Base-by-base conservation (phyloP, 257 asterid species). In the Mitragyna speciosa region DNA sequence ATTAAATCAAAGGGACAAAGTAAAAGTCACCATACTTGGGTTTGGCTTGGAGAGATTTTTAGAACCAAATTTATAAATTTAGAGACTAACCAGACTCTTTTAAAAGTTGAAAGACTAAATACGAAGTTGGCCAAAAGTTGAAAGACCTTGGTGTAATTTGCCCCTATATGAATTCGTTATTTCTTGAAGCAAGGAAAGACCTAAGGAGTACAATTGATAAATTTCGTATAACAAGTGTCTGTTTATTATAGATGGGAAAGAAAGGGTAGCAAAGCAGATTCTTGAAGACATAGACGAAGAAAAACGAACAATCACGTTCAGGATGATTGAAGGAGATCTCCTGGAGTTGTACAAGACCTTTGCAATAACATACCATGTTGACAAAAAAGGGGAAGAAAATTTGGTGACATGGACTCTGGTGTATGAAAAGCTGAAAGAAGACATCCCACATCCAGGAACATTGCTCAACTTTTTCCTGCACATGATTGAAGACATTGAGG, bases 301-400 rank as follows among this genome's bases (percentile, higher is more conserved):
- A 67, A 87, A 89, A 24, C 85, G 84, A 75, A 81, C 89, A 28
- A 70, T 86, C 66, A 81, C 76, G 8, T 82, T 73, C 80, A 87
- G 80, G 77, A 74, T 85, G 73, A 72, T 85, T 9, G 89, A 81
- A 78, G 93, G 93, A 52, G 90, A 87, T 80, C 72, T 86, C 4
- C 7, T 87, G 88, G 87, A 87, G 78, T 17, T 78, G 7, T 89
- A 86, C 85, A 83, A 86, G 65, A 26, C 43, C 26, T 28, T 89
- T 69, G 70, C 80, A 39, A 85, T 89, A 0, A 65, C 31, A 15
- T 78, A 78, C 28, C 82, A 73, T 47, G 83, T 80, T 7, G 89
- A 81, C 47, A 81, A 80, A 22, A 82, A 47, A 0, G 91, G 84
- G 6, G 87, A 84, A 1, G 78, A 81, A 59, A 85, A 81, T 63